Base-by-base conservation (phyloP, 2,329 filamentous ascomycete genomes). In the Pseudopithomyces chartarum region DNA sequence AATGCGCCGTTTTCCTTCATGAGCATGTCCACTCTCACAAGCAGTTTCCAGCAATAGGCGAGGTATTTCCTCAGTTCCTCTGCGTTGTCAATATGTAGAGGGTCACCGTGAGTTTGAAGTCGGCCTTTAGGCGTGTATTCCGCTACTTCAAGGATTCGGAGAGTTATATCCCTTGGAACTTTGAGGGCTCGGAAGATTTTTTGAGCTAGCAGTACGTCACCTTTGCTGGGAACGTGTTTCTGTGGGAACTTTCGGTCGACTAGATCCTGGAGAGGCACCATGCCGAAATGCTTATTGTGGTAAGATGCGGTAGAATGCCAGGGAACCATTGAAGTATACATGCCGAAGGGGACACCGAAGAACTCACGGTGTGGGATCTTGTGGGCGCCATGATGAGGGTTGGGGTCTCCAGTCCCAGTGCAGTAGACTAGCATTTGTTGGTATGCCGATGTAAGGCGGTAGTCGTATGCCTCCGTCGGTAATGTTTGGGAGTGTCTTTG, bases 321-420 rank as follows among this genome's bases (percentile, higher is more conserved):
- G 15, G 36, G 45, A 26, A 4, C 3, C n/a, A 15, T 22, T 13
- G 23, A 54, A 42, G 39, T 38, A 42, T 48, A 48, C 55, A 56
- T 60, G 34, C 40, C 48, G 17, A 20, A 38, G 29, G 7, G 7
- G 3, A 56, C 47, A n/a, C 60, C 57, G 32, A 55, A 60, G 55
- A 62, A 62, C n/a, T 58, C 48, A 12, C 57, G 54, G 34, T 62
- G 57, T n/a, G 55, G 60, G 5, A 48, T 32, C 19, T 33, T 55
- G 2, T 22, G 33, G 19, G 43, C 50, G 51, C 57, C 47, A 12
- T 45, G 26, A 2, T 52, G 12, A 7, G 58, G 15, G 32, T 34
- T 34, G 7, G 13, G 7, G 32, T 34, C 7, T 13, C 7, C 13
- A 13, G 32, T 13, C 7, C 13, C 32, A 34, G n/a, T n/a, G n/a